phyloP scores from a whole-genome alignment of 306 rosid species.

The Lithocarpus polystachyus region DNA sequence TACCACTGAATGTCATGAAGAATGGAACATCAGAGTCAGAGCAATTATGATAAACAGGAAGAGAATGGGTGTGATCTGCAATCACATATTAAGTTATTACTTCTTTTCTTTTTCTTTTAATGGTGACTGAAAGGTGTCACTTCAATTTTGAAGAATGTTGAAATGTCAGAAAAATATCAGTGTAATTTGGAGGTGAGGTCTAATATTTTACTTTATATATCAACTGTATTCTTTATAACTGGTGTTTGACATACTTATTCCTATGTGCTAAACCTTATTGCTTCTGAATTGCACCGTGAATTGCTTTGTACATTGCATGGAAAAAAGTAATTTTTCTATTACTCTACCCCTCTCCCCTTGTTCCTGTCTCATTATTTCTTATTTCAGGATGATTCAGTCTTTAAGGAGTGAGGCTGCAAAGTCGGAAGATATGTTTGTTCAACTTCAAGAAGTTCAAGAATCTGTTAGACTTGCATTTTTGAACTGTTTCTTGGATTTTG shows the following conservation, averaged over 20 bases:
- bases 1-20: background rate
- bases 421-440: constrained; percentile 80
- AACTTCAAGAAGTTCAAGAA: constrained; percentile 91
- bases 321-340: background rate
- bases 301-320: background rate
- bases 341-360: background rate
- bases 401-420: constrained; percentile 79
- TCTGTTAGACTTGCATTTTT: constrained; percentile 94
- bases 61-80: background rate
- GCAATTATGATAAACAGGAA: background rate
- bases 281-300: background rate
- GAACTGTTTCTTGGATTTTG: constrained; percentile 91
- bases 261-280: too few relatives aligned
- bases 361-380: constrained; percentile 24
- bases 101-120: background rate
- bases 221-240: background rate
- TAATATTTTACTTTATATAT: background rate
- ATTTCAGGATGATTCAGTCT: constrained; percentile 78
- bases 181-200: background rate
- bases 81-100: background rate
- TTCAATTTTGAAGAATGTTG: background rate
- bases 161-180: background rate
- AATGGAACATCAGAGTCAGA: background rate
- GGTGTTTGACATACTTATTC: background rate
- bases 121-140: background rate